These are phyloP conservation scores for Lizonia empirigonia DNA, from an alignment of 2,329 filamentous ascomycete genomes.

Conservation along the genomic window DNA sequence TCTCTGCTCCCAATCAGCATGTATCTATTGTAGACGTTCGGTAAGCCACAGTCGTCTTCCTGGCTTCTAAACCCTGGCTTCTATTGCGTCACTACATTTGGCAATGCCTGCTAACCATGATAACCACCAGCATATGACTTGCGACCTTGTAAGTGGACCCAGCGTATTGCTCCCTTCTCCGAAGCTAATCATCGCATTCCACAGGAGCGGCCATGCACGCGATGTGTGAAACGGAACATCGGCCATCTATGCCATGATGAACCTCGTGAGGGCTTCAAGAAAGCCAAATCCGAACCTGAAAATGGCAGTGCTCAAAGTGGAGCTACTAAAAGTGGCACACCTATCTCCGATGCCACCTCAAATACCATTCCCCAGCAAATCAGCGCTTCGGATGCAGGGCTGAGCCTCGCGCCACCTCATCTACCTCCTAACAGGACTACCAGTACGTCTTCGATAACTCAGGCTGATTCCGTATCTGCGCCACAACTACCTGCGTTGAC, in stretches of 20 bases:
- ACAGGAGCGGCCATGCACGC: slow-evolving; percentile 92
- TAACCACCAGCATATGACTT: slow-evolving; percentile 57
- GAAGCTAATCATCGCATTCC: slow-evolving; percentile 45
- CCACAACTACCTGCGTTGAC: slow-evolving; percentile 66
- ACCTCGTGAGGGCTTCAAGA: slow-evolving; percentile 82
- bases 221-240: slow-evolving; percentile 98
- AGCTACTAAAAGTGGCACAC: slow-evolving; percentile 35
- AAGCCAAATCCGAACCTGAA: slow-evolving; percentile 66
- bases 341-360: slow-evolving; percentile 36
- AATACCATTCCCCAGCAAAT: slow-evolving; percentile 37
- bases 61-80: slow-evolving; percentile 22
- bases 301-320: slow-evolving; percentile 41
- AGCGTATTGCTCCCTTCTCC: slow-evolving; percentile 21
- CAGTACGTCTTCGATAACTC: slow-evolving; percentile 68
- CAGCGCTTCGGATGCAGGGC: slow-evolving; percentile 45
- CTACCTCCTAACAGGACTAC: slow-evolving; percentile 42
- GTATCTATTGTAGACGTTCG: slow-evolving; percentile 61
- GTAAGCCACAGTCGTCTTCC: slow-evolving; percentile 46
- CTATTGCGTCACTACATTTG: slow-evolving; percentile 17
- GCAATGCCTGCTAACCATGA: slow-evolving; percentile 43
- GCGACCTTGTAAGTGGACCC: slow-evolving; percentile 53
- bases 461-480: slow-evolving; percentile 71
- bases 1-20: slow-evolving; percentile 45
- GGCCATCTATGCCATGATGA: slow-evolving; percentile 98
- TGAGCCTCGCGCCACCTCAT: slow-evolving; percentile 46